Evolutionary conservation across 108 stramenopile genomes (phyloP), one percentile per base, ranked within the genome.

Genomic region (Mayamaea pseudoterrestris): DNA sequence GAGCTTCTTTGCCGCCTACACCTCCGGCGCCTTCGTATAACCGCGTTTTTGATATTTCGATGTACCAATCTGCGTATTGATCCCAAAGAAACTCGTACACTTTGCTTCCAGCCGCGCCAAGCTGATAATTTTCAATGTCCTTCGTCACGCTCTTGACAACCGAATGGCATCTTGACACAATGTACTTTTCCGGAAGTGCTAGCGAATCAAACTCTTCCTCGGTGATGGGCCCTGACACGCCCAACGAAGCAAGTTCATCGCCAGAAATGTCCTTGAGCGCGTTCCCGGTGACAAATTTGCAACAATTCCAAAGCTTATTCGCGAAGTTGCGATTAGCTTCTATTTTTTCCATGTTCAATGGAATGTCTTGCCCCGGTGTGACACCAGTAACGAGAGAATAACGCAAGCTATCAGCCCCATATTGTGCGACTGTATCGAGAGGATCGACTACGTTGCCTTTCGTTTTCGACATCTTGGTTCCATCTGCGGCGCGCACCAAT

Each of bases 381-480:
- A 92, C 91, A 17, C 96, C 96, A 0, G 93, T 95, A 2, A 95
- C 93, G 16, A 97, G 68, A 11, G 87, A 80, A 51, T 90, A 86
- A n/a, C 94, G 72, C 32, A 92, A 60, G 65, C 90, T 90, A 49
- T 95, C 94, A 6, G 94, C 87, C 24, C 94, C 94, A 60, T 68
- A 90, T 51, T 90, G 59, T 5, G 84, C 90, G 17, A 97, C 94
- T 29, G 95, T 95, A 49, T 94, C 92, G 22, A 97, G 51, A 3
- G 98, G 98, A 73, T 99, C 98, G 27, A 99, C 68, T 3, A 99
- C 98, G 53, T 99, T 99, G 16, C 98, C 98, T 57, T 94, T 95
- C 6, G 95, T 96, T 63, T 99, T 99, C 40, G 90, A 93, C 98
- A 99, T 99, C 71, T 99, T 99, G 37, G 46, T 87, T 31, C 95